Evolutionary conservation across 2,329 filamentous ascomycete species (phyloP).

Genomic region (Diaporthe ampelina): DNA sequence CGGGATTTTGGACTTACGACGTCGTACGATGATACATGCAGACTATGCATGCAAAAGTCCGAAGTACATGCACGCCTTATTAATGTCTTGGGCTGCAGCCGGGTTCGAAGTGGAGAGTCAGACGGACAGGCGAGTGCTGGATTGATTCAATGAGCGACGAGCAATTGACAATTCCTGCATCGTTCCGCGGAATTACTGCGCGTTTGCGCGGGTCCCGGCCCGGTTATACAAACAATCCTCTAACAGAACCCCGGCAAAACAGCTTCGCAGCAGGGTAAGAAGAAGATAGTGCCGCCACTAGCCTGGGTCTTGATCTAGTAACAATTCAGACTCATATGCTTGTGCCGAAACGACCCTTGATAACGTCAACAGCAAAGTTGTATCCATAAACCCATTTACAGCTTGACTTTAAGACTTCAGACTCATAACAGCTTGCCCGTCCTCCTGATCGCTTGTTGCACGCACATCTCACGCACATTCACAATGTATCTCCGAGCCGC

Average conservation of each 20-base stretch:
- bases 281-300: background rate
- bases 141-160: conserved; percentile 4
- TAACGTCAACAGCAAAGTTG: background rate
- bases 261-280: background rate
- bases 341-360: background rate
- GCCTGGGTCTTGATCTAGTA: background rate
- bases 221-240: background rate
- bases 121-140: background rate
- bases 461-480: background rate
- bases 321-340: background rate
- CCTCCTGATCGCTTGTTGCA: background rate
- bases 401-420: background rate
- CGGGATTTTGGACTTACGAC: background rate
- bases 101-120: background rate
- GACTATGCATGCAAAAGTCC: background rate
- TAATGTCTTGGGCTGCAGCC: conserved; percentile 6
- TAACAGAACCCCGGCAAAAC: background rate
- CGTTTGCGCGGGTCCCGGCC: conserved; percentile 3
- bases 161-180: conserved; percentile 1
- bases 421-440: background rate
- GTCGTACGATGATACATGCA: too few relatives aligned
- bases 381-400: background rate
- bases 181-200: background rate
- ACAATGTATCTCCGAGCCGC: conserved; percentile 70
- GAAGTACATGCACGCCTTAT: background rate